Evolutionary conservation across 129 eudicot species (phyloP), one percentile per base, ranked within the genome.

Genomic region (Sambucus nigra): DNA sequence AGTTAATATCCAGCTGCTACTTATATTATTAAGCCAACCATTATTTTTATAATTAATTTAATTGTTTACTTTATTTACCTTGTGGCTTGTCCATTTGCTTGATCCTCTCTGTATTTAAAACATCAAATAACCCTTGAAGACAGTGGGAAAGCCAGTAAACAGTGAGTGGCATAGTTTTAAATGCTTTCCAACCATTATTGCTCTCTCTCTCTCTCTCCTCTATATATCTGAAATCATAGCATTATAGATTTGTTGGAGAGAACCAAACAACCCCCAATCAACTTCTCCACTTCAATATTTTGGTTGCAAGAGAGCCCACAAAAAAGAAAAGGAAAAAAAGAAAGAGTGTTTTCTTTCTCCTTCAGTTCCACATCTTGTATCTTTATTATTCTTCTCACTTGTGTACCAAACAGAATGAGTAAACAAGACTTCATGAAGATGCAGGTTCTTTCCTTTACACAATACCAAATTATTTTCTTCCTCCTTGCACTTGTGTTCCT

Each of bases 371-470:
- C 12, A 35, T 39, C 56, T 51, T 53, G 47, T 61, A 57, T 31
- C 42, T 65, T 35, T 55, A 52, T 10, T 19, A 25, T 18, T 19
- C 38, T 22, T 15, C 35, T 4, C 9, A 19, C n/a, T n/a, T n/a
- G n/a, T n/a, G n/a, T n/a, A n/a, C 2, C 52, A 49, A 42, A 32
- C 45, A 63, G 25, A 28, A 79, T 79, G 86, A 79, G 48, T 66
- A 82, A 71, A 57, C 91, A 82, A 71, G 96, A 87, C 51, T 54
- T 76, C 59, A 49, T 76, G 71, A 87, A 87, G 69, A 68, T 66
- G 67, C 88, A 79, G 96, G 96, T 87, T 66, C 59, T 53, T 47
- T 47, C 16, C n/a, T 66, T 5, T n/a, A 20, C 11, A 21, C 25
- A 49, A 16, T 25, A 18, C 47, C 6, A 15, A 39, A 17, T 27